Evolutionary conservation across 129 eudicot genomes (phyloP).

Genomic region (Tanacetum coccineum): DNA sequence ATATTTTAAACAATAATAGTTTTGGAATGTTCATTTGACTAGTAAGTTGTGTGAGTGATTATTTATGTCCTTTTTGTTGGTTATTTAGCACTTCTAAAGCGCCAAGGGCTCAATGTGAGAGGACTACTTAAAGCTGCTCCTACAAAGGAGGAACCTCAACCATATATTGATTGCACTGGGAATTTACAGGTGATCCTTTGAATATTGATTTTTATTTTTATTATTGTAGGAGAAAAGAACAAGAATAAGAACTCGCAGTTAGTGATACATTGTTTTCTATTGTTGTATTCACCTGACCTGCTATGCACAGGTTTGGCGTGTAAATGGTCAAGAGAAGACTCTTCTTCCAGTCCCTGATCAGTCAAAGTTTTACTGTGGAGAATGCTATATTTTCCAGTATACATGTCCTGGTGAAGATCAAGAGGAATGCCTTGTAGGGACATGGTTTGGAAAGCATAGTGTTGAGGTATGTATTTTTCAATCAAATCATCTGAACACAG

Average conservation of each 20-base stretch:
- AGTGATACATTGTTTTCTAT: conserved; percentile 8
- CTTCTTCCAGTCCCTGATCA: conserved; percentile 61
- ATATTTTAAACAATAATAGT: neutral
- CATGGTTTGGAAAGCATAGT: conserved; percentile 92
- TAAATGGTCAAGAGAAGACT: conserved; percentile 62
- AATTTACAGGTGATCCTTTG: conserved; percentile 59
- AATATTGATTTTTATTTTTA: neutral
- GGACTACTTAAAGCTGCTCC: conserved; percentile 82
- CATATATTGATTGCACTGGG: conserved; percentile 79
- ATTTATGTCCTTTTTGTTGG: conserved; percentile 19
- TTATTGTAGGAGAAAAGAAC: conserved; percentile 9
- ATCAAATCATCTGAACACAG: neutral
- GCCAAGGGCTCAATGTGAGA: conserved; percentile 87
- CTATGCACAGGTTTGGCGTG: conserved; percentile 86
- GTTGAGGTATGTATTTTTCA: conserved; percentile 46
- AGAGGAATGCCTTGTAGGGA: conserved; percentile 79
- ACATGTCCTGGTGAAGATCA: conserved; percentile 75
- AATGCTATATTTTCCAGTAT: conserved; percentile 89
- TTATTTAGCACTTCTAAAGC: conserved; percentile 69
- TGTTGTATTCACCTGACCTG: conserved; percentile 17
- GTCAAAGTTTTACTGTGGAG: conserved; percentile 91
- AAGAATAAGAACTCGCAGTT: conserved; percentile 12
- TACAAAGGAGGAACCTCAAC: conserved; percentile 73
- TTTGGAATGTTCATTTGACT: neutral
- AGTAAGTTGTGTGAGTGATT: conserved; percentile 18